Evolutionary conservation across 2,329 filamentous ascomycete species (phyloP), one percentile per base, ranked within the genome.

Genomic region (Seiridium unicorne): DNA sequence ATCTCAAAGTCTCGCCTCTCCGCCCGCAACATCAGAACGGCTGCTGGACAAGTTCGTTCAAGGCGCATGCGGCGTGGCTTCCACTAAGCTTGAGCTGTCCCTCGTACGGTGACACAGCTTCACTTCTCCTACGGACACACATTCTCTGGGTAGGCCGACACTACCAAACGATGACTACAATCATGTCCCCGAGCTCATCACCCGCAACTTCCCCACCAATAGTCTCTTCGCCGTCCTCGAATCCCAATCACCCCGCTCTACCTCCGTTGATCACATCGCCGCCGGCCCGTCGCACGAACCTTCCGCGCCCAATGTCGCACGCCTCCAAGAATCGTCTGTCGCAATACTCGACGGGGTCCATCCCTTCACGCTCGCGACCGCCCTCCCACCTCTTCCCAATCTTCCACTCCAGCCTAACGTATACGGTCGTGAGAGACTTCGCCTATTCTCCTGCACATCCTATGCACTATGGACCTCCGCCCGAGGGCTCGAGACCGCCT

Each of bases 381-480:
- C 83, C 84, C 59, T 96, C 92, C n/a, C 85, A 90, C 70, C 83
- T 91, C 63, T 94, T 95, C 70, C 90, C 92, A 13, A 81, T 90
- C 69, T 95, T 92, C 75, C 89, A 92, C 68, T 95, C 93, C 61
- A 96, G 88, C 72, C 84, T 97, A 18, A 77, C 91, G 5, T 97
- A 97, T 74, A 88, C 93, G n/a, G 82, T 92, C 49, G 93, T 99
- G 65, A 90, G 95, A 70, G 95, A 99, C 81, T 99, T 98, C 77
- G 95, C 95, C 66, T 99, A 98, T 73, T 87, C 92, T 38, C 73
- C 85, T 34, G 83, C 84, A 59, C 91, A 98, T 74, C 93, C 92
- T 48, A 83, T 97, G 75, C 95, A 98, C 79, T 97, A 97, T 81
- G 95, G 95, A 1, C 91, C 94, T n/a, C 89, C 92, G 13, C 89